A percentile compares a stretch with the other conserved stretches of the same genome.
These are phyloP conservation scores for Colletotrichum simmondsii DNA, from an alignment of 2,329 filamentous ascomycete genomes.

Conservation along the genomic window DNA sequence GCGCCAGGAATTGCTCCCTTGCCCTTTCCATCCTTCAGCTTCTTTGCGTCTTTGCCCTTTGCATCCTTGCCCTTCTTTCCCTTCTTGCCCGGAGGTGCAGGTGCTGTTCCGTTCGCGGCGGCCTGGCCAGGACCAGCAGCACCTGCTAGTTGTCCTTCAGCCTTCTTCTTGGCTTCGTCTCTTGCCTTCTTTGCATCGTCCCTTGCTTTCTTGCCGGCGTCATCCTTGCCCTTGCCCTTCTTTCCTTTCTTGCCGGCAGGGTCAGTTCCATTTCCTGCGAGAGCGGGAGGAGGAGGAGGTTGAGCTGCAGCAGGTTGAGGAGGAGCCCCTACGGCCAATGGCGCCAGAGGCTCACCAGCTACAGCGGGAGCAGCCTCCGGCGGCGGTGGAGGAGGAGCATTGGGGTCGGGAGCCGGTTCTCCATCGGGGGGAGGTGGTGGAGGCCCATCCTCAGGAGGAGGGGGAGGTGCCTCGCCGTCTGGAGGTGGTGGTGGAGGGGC, in stretches of 20 bases:
- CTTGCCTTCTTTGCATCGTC: constrained; percentile 14
- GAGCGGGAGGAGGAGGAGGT: background rate
- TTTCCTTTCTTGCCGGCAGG: constrained; percentile 7
- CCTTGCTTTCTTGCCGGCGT: constrained; percentile 13
- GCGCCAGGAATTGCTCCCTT: background rate
- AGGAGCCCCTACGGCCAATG: background rate
- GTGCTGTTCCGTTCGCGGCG: constrained; percentile 9
- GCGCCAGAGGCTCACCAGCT: background rate
- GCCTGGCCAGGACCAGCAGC: constrained; percentile 11
- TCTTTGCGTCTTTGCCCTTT: background rate
- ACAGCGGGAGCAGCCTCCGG: background rate
- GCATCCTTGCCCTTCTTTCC: background rate
- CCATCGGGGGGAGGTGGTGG: background rate
- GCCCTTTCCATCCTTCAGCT: background rate
- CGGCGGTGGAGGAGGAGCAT: background rate
- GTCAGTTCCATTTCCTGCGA: background rate
- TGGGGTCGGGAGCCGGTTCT: background rate
- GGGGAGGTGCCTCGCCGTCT: background rate
- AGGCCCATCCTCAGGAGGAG: background rate
- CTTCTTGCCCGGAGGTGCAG: background rate
- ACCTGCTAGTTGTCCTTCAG: background rate
- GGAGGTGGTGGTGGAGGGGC: constrained; percentile 1
- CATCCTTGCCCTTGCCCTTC: constrained; percentile 8
- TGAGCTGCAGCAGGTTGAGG: background rate
- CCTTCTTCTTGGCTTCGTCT: constrained; percentile 14